A percentile compares a stretch with the other conserved stretches of the same genome.
phyloP scores from a whole-genome alignment of 2,329 filamentous ascomycete species.

The Pestalotiopsis fici region DNA sequence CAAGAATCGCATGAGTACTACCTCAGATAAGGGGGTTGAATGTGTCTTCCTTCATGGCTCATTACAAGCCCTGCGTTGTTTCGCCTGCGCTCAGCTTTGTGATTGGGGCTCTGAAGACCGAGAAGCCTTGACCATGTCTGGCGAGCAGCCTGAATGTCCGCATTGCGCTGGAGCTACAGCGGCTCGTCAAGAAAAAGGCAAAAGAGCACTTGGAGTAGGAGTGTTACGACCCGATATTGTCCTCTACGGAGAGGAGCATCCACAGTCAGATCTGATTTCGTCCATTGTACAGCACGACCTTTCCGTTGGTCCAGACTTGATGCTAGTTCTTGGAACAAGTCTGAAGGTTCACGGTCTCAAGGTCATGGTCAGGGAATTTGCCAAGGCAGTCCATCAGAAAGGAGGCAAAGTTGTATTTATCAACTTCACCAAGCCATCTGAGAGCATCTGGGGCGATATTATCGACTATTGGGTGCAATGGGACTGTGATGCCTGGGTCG shows the following conservation, averaged over 20 bases:
- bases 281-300: conserved; percentile 70
- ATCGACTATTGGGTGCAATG: conserved; percentile 76
- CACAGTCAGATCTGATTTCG: conserved; percentile 67
- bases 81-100: conserved; percentile 57
- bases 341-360: conserved; percentile 72
- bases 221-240: conserved; percentile 73
- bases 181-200: conserved; percentile 64
- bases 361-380: conserved; percentile 70
- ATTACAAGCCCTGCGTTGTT: conserved; percentile 65
- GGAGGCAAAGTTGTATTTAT: conserved; percentile 73
- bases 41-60: conserved; percentile 74
- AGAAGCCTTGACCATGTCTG: conserved; percentile 59
- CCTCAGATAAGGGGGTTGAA: conserved; percentile 51
- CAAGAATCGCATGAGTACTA: conserved; percentile 17
- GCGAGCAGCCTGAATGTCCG: conserved; percentile 68
- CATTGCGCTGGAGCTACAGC: conserved; percentile 64
- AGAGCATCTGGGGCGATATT: conserved; percentile 72
- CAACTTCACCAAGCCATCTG: conserved; percentile 71
- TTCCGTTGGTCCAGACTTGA: conserved; percentile 62
- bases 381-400: conserved; percentile 68
- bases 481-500: conserved; percentile 75
- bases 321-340: conserved; percentile 72
- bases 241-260: conserved; percentile 74
- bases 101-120: conserved; percentile 61
- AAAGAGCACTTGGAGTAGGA: conserved; percentile 67